Evolutionary conservation across 2,329 filamentous ascomycete species (phyloP), one percentile per base, ranked within the genome.

Genomic region (Metarhizium guizhouense): DNA sequence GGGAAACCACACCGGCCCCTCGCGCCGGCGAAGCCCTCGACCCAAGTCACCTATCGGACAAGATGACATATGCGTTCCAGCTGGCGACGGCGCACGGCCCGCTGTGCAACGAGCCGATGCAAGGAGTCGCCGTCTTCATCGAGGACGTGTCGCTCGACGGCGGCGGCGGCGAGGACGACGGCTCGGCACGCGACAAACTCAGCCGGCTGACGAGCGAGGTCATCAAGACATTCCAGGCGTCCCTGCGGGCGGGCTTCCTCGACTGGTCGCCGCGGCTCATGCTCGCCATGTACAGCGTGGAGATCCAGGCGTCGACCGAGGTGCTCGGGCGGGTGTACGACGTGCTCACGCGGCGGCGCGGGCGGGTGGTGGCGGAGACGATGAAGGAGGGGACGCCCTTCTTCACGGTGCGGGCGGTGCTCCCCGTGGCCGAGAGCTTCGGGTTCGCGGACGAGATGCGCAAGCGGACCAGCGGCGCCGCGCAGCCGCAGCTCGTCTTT

Each of bases 241-340:
- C 86, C n/a, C 90, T 99, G 58, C 83, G 86, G 52, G 78, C 86
- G 60, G 93, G 86, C 25, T 96, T 97, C 76, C 77, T 96, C 18
- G 94, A 97, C 76, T 99, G 94, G 94, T 93, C 87, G 43, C 89
- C 94, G 0, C 85, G 94, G n/a, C 82, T 99, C 62, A 84, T 97
- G 74, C 83, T 99, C 48, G 94, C 94, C 53, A 97, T 97, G 90
- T 99, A 99, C 76, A 90, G 84, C 55, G 96, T 93, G 69, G 94
- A 97, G 69, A 97, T 99, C 65, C 94, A 97, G 79, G 91, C 93
- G 34, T 92, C 89, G 25, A 93, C 92, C 64, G 94, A 97, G 72
- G 94, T 97, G 47, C 84, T 99, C 5, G 94, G 94, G 25, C 86
- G 90, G 34, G 94, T 97, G 38, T 99, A 99, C 77, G 90, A 89